Base-by-base conservation (phyloP, 352 stramenopile species). In the Elongisporangium anandrum region DNA sequence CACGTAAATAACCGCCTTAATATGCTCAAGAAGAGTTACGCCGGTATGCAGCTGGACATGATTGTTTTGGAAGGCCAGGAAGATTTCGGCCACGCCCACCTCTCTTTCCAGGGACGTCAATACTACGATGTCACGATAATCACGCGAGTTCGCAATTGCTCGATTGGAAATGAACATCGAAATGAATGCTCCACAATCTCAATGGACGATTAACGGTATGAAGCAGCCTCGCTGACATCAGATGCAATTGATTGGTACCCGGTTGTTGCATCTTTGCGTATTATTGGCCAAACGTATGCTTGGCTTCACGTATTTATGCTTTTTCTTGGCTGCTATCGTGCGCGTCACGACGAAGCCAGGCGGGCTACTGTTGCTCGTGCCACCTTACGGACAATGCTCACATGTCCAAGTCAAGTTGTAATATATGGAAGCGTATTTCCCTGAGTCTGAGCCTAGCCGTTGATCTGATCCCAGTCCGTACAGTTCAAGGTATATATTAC, bases 21-120 rank as follows among this genome's bases (percentile, higher is more conserved):
- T n/a, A 39, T 10, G 10, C 16, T 56, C 52, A 47, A 64, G 23
- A 9, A 56, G 6, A 9, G 8, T 4, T 54, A 64, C 20, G 21
- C 10, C 4, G 21, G 22, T 7, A 54, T 54, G 51, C 47, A 13
- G 3, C n/a, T 64, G 12, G 51, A 59, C 26, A 17, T 55, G 8
- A 0, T 51, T 26, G 5, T 64, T 29, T 5, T 57, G 6, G 62
- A 51, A 17, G 57, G 56, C 19, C 23, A 34, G 3, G 19, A 59
- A 17, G 41, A 59, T 19, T 19, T 24, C n/a, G 63, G 59, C 24
- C 20, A 50, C 5, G 24, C 24, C n/a, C 20, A 51, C 20, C 22
- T 60, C 10, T 57, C 26, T 19, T 58, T 54, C 26, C 26, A 64
- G 34, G 52, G 47, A 10, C 34, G 41, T 5, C 48, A 64, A 38